A percentile compares a stretch with the other conserved stretches of the same genome.
These are phyloP conservation scores for Ogataea zsoltii DNA, from an alignment of 805 yeast species.

Conservation along the genomic window DNA sequence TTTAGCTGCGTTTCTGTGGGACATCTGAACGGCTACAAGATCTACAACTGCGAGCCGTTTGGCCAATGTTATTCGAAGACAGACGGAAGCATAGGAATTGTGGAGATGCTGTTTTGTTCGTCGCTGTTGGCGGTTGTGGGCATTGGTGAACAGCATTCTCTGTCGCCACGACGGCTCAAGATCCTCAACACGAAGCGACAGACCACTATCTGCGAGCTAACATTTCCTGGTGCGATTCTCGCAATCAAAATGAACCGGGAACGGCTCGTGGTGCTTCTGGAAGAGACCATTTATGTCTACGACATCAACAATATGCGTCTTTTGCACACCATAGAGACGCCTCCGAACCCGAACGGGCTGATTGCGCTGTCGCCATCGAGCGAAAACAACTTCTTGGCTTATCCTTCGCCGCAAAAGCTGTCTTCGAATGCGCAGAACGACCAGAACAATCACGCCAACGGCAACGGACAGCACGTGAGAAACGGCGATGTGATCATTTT, in stretches of 20 bases:
- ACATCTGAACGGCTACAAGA: slow-evolving; percentile 61
- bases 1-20: slow-evolving; percentile 78
- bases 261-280: slow-evolving; percentile 76
- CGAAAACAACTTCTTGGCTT: slow-evolving; percentile 59
- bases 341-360: slow-evolving; percentile 58
- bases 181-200: slow-evolving; percentile 76
- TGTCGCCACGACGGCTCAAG: slow-evolving; percentile 81
- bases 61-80: slow-evolving; percentile 60
- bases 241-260: slow-evolving; percentile 81
- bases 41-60: slow-evolving; percentile 84
- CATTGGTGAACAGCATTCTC: slow-evolving; percentile 68
- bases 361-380: slow-evolving; percentile 59
- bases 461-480: slow-evolving; percentile 27
- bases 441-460: slow-evolving; percentile 7
- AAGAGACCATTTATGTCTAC: slow-evolving; percentile 84
- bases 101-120: slow-evolving; percentile 90
- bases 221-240: slow-evolving; percentile 79
- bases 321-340: slow-evolving; percentile 69
- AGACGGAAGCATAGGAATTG: slow-evolving; percentile 67
- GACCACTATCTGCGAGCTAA: slow-evolving; percentile 79
- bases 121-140: slow-evolving; percentile 85
- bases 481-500: slow-evolving; percentile 82
- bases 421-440: slow-evolving; percentile 25
- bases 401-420: slow-evolving; percentile 73
- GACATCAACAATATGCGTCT: slow-evolving; percentile 89